phyloP scores from a whole-genome alignment of 2,329 filamentous ascomycete genomes.

The Verticillium longisporum region DNA sequence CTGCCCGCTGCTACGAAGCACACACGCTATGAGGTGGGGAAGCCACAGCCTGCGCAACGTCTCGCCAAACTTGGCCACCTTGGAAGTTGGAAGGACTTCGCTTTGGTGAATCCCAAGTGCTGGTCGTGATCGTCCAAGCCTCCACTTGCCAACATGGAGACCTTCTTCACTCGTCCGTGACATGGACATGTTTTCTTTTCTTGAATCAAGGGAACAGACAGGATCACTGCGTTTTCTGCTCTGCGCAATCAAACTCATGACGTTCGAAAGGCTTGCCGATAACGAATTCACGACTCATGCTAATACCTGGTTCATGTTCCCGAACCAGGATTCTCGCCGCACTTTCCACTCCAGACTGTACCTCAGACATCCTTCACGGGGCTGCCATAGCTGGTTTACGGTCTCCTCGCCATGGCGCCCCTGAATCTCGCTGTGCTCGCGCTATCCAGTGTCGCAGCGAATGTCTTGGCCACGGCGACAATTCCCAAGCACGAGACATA shows the following conservation, averaged over 20 bases:
- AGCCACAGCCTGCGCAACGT: no score
- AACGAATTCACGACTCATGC: background rate
- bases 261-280: background rate
- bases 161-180: background rate
- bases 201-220: background rate
- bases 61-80: no score
- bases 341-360: background rate
- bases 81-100: no score
- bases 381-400: background rate
- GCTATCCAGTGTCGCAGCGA: background rate
- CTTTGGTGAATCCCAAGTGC: background rate
- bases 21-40: no score
- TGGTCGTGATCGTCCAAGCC: background rate
- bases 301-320: background rate
- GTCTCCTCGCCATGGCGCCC: background rate
- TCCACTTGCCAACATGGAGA: background rate
- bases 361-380: background rate
- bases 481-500: background rate
- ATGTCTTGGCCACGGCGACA: conserved; percentile 1
- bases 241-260: background rate
- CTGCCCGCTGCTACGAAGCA: no score
- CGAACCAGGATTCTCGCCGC: background rate
- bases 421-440: background rate
- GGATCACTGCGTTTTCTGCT: background rate
- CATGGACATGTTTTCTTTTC: background rate